Base-by-base conservation (phyloP, 805 yeast genomes). In the Jamesozyma rosinii region DNA sequence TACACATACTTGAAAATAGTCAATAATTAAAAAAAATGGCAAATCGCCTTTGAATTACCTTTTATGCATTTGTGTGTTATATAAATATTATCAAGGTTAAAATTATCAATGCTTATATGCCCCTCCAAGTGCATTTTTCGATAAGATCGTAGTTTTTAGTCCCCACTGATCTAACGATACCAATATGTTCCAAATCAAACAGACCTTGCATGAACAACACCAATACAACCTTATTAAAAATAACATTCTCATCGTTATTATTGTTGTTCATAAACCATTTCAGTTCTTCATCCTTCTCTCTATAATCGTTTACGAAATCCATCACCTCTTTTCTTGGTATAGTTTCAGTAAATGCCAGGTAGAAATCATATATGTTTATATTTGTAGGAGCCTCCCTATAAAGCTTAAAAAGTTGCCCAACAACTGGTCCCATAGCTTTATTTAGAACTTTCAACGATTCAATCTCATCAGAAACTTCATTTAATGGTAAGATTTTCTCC, bases 171-270 rank as follows among this genome's bases (percentile, higher is more conserved):
- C 77, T 78, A 17, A 86, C 57, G 38, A 85, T 64, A 0, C 96
- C 96, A 43, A 83, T 64, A 48, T 74, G 65, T 45, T 77, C 75
- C 45, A 88, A 67, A 55, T 87, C 95, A 21, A 75, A 75, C 39
- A 89, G 69, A 17, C 79, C 78, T 51, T 83, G 89, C 47, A 83
- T 64, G 57, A 88, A 88, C 76, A 92, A 76, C 3, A 86, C 74
- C 50, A 83, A 66, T 0, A 79, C 65, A 38, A 80, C 52, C 46
- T 76, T 74, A 37, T 80, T 81, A 87, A 92, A 83, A 8, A 65
- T 27, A 31, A 51, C 57, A 29, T 59, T 31, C 4, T 34, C 41
- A n/a, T 43, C 40, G 3, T 57, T 47, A 31, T 53, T 58, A 37
- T 61, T 57, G 17, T 44, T 43, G 11, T 44, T 42, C 1, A 53